These are phyloP conservation scores for Suhomyces maxii DNA, from an alignment of 1,139 yeast genomes.

Conservation along the genomic window DNA sequence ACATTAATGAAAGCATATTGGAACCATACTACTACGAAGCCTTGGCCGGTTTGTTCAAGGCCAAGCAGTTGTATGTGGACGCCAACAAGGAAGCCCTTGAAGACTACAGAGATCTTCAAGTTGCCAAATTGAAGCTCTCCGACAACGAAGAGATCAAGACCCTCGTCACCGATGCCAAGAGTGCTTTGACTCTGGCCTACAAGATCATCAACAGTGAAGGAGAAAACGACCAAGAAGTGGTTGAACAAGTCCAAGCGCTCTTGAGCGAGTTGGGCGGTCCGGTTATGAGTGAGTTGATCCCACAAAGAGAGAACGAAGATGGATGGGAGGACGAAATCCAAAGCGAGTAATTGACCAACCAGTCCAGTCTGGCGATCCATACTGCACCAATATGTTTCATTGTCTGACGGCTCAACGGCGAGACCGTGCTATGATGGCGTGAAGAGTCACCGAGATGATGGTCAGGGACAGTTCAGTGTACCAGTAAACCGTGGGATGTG, in stretches of 20 bases:
- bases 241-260: conserved; percentile 50
- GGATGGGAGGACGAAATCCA: conserved; percentile 50
- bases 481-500: too few species aligned
- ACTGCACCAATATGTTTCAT: neutral
- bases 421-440: too few species aligned
- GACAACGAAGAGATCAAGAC: conserved; percentile 30
- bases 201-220: conserved; percentile 48
- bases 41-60: conserved; percentile 63
- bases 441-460: too few species aligned
- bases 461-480: too few species aligned
- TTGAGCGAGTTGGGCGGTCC: conserved; percentile 63
- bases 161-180: conserved; percentile 46
- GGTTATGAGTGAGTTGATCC: conserved; percentile 45
- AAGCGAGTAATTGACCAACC: conserved; percentile 9
- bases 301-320: conserved; percentile 45
- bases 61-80: conserved; percentile 39
- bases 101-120: conserved; percentile 51
- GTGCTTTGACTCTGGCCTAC: conserved; percentile 57
- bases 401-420: too few species aligned
- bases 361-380: neutral
- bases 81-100: conserved; percentile 21
- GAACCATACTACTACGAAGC: conserved; percentile 85
- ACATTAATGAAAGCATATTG: conserved; percentile 77
- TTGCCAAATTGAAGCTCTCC: conserved; percentile 23
- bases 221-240: conserved; percentile 55